A percentile compares a stretch with the other conserved stretches of the same genome.
Conservation (phyloP, 129 eudicot species). For the sunflower (Helianthus annuus) region DNA sequence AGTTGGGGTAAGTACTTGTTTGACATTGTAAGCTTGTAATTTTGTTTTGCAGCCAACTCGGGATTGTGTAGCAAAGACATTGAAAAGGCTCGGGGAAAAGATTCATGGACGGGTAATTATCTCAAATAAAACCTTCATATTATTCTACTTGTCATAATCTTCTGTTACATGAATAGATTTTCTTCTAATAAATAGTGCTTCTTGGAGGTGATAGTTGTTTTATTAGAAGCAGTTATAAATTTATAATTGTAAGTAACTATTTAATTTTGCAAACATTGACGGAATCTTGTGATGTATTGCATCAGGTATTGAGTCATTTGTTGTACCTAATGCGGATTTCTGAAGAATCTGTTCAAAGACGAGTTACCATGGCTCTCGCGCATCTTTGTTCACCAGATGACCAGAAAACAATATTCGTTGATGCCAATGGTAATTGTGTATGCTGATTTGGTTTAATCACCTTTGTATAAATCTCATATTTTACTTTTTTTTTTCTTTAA, state of each 20-base stretch:
- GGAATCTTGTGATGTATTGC: neutral
- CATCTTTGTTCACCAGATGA: conserved; percentile 68
- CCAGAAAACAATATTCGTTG: conserved; percentile 51
- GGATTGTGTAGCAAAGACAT: conserved; percentile 68
- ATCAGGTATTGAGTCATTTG: conserved; percentile 59
- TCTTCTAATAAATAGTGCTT: neutral
- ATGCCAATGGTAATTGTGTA: conserved; percentile 39
- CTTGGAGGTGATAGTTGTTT: too few relatives aligned
- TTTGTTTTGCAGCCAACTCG: conserved; percentile 54
- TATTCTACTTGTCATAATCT: neutral
- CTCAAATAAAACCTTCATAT: neutral
- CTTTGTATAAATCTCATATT: neutral
- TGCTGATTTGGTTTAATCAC: neutral
- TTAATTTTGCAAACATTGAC: too few relatives aligned
- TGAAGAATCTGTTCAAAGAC: conserved; percentile 53
- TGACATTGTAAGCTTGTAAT: conserved; percentile 5
- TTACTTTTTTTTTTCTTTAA: conserved; percentile 7
- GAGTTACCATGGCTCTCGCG: conserved; percentile 61
- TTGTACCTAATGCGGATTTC: conserved; percentile 55
- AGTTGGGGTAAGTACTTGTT: too few relatives aligned
- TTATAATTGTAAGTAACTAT: too few relatives aligned
- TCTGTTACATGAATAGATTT: neutral
- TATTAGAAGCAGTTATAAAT: too few relatives aligned
- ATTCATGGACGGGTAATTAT: conserved; percentile 57
- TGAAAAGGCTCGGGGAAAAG: conserved; percentile 67